These are phyloP conservation scores for Phytophthora sojae DNA, from an alignment of 352 stramenopile genomes.

Conservation along the genomic window DNA sequence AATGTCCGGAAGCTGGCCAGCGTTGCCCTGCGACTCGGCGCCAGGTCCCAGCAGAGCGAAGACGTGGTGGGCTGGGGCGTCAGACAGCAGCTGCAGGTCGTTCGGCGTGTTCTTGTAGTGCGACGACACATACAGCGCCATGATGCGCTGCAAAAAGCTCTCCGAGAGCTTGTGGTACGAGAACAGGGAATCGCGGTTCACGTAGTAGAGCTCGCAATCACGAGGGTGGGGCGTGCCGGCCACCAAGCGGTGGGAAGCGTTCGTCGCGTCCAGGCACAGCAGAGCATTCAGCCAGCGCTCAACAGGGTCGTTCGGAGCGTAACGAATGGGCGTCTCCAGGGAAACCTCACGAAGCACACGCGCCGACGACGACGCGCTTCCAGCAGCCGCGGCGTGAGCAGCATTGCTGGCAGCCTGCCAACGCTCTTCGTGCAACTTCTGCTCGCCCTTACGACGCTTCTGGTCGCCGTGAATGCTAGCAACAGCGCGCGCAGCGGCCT, in stretches of 20 bases:
- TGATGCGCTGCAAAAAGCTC: conserved; percentile 93
- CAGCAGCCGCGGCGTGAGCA: conserved; percentile 66
- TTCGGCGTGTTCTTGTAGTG: conserved; percentile 99
- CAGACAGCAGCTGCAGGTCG: conserved; percentile 98
- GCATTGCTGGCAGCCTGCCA: conserved; percentile 94
- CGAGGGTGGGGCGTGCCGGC: conserved; percentile 94
- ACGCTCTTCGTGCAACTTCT: conserved; percentile 97
- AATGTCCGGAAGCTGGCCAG: conserved; percentile 96
- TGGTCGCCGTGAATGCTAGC: conserved; percentile 89
- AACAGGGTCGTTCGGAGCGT: conserved; percentile 95
- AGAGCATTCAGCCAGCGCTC: conserved; percentile 98
- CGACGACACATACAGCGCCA: conserved; percentile 97
- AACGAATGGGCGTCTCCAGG: conserved; percentile 98
- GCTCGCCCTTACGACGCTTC: conserved; percentile 95
- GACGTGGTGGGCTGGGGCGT: conserved; percentile 98
- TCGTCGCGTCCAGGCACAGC: conserved; percentile 96
- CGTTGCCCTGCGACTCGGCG: conserved; percentile 90
- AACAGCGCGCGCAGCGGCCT: conserved; percentile 59
- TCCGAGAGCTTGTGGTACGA: conserved; percentile 99
- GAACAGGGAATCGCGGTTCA: conserved; percentile 99
- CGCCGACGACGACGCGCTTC: conserved; percentile 51
- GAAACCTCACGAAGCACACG: conserved; percentile 94
- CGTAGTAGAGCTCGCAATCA: conserved; percentile 98
- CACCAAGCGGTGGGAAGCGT: conserved; percentile 86
- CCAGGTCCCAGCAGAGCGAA: conserved; percentile 98